Evolutionary conservation across 331 rosid genomes (phyloP), one percentile per base, ranked within the genome.

Genomic region (Malus hybrid): DNA sequence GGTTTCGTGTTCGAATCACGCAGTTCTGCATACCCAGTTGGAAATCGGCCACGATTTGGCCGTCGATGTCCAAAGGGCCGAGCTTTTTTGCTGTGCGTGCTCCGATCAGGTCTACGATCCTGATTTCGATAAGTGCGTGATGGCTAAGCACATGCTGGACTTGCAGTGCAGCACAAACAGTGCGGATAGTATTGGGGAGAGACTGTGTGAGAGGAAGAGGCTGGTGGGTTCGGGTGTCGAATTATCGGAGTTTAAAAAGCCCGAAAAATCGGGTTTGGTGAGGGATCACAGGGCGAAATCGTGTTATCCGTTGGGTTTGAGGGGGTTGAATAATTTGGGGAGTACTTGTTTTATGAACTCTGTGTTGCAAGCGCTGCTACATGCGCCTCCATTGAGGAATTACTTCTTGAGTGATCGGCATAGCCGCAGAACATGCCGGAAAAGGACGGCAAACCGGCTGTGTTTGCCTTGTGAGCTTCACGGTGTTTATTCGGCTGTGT

Each of bases 321-420:
- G 98, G 83, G 98, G 97, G 7, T 87, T 93, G 87, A 93, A 88
- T 87, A 88, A 91, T 77, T 81, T 93, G 79, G 97, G 96, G 26
- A 93, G 76, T 66, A 91, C 98, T 75, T 93, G 98, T 75, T 93
- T 91, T 82, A 88, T 93, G 98, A 93, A 91, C 78, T 93, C 97
- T 72, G 96, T 93, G 73, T 64, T 93, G 89, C 98, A 91, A 79
- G 98, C 89, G 19, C 76, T 93, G 66, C 68, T 93, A 24, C 91
- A 89, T 78, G 89, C 93, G 10, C 93, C 92, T 61, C 91, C 91
- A 11, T 79, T 93, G 82, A 84, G 88, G 80, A 86, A 84, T 80
- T 87, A 89, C 81, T 91, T 93, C 75, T 84, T 91, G 88, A 84
- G 82, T 78, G 86, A 88, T 68, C 97, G 86, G 66, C 96, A 91